phyloP scores from a whole-genome alignment of 1,284 basidiomycete genomes.

The Cryptococcus deneoformans region DNA sequence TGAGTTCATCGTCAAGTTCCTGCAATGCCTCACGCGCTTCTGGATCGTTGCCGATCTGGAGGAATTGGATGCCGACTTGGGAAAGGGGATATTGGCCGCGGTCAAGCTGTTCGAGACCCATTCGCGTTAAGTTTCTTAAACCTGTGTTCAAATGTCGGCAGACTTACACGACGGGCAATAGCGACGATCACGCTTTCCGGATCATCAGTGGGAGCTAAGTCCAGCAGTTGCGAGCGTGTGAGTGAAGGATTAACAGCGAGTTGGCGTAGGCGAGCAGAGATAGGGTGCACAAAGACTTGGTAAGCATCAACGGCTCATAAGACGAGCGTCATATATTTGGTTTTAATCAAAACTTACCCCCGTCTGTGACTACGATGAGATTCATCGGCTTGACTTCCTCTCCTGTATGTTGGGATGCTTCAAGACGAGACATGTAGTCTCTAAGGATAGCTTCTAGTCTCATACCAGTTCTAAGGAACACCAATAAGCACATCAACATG shows the following conservation, averaged over 20 bases:
- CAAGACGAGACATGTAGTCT: conserved; percentile 44
- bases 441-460: conserved; percentile 39
- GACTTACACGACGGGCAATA: conserved; percentile 29
- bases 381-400: conserved; percentile 42
- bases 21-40: conserved; percentile 42
- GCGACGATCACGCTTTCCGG: conserved; percentile 33
- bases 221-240: conserved; percentile 15
- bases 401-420: conserved; percentile 15
- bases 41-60: conserved; percentile 46
- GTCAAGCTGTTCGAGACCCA: conserved; percentile 34
- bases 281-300: not conserved
- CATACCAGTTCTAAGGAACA: conserved; percentile 28
- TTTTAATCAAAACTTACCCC: conserved; percentile 25
- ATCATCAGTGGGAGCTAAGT: conserved; percentile 34
- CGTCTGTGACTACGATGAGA: conserved; percentile 43
- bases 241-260: conserved; percentile 9
- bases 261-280: conserved; percentile 11
- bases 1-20: conserved; percentile 45
- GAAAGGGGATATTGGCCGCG: conserved; percentile 44
- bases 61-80: conserved; percentile 50
- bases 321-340: too few relatives aligned
- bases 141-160: not conserved
- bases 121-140: not conserved
- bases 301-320: not conserved
- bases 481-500: not conserved